A percentile compares a stretch with the other conserved stretches of the same genome.
Conservation (phyloP, 2,329 filamentous ascomycete genomes). For the Epichloe amarillans region DNA sequence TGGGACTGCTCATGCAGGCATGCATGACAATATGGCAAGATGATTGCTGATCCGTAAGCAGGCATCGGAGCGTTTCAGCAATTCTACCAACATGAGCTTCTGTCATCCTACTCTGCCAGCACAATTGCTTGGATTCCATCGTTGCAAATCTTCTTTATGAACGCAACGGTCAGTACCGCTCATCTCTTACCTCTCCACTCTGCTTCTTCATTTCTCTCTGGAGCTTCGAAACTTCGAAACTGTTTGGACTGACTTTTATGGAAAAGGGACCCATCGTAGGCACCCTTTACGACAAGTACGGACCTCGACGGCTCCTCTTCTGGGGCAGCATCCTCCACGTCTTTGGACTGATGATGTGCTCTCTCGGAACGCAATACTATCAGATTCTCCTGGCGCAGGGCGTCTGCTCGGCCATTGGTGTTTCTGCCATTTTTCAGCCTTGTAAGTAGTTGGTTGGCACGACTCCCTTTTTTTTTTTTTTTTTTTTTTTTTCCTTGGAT, state of each 20-base stretch:
- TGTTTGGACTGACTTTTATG: not conserved
- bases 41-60: constrained; percentile 1
- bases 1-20: not conserved
- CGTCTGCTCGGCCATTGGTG: constrained; percentile 18
- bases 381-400: constrained; percentile 22
- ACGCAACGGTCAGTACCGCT: constrained; percentile 13
- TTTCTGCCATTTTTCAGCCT: constrained; percentile 15
- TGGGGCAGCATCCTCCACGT: constrained; percentile 38
- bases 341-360: constrained; percentile 46
- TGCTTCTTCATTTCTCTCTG: not conserved
- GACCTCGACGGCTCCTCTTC: constrained; percentile 38
- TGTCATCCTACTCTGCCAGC: constrained; percentile 31
- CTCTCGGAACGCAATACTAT: constrained; percentile 24
- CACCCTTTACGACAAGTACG: constrained; percentile 44
- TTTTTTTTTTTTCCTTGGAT: not conserved
- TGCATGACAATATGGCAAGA: not conserved
- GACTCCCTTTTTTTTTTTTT: too few species aligned
- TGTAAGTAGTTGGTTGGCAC: constrained; percentile 1
- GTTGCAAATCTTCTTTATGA: constrained; percentile 39
- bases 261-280: constrained; percentile 40
- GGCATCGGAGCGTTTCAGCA: constrained; percentile 35
- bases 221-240: not conserved
- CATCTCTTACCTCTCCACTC: not conserved
- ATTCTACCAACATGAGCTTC: constrained; percentile 33
- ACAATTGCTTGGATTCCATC: constrained; percentile 43